These are phyloP conservation scores for Lodderomyces elongisporus DNA, from an alignment of 1,139 yeast species.

Conservation along the genomic window DNA sequence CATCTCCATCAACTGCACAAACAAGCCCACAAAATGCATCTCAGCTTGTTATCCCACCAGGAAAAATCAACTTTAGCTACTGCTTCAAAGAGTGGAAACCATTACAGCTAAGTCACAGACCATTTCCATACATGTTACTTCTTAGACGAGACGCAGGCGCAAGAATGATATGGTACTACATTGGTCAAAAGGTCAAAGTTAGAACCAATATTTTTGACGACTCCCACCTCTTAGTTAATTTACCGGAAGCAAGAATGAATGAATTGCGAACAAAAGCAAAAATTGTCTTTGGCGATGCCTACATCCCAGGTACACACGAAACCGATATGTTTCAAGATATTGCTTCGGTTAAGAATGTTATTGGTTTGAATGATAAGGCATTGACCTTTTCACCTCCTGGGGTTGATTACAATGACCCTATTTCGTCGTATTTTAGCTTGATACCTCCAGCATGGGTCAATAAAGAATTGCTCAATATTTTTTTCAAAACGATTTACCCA, in stretches of 20 bases:
- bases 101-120: slow-evolving; percentile 6
- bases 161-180: slow-evolving; percentile 12
- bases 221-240: slow-evolving; percentile 6
- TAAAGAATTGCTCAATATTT: slow-evolving; percentile 15
- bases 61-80: slow-evolving; percentile 12
- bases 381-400: slow-evolving; percentile 3
- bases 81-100: slow-evolving; percentile 8
- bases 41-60: slow-evolving; percentile 1
- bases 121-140: slow-evolving; percentile 14
- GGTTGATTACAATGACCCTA: slow-evolving; percentile 8
- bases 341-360: slow-evolving; percentile 2
- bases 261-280: slow-evolving; percentile 6
- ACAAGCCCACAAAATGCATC: background rate
- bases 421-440: slow-evolving; percentile 9
- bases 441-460: slow-evolving; percentile 11
- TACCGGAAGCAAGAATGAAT: slow-evolving; percentile 2
- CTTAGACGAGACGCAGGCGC: slow-evolving; percentile 19
- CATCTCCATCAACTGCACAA: no score
- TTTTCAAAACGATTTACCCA: slow-evolving; percentile 39
- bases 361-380: slow-evolving; percentile 6
- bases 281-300: slow-evolving; percentile 6
- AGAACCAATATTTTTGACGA: slow-evolving; percentile 3
- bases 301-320: slow-evolving; percentile 9
- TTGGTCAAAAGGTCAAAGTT: slow-evolving; percentile 1
- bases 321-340: background rate